phyloP scores from a whole-genome alignment of 139 green algal genomes.

The Limnomonas spitsbergensis region DNA sequence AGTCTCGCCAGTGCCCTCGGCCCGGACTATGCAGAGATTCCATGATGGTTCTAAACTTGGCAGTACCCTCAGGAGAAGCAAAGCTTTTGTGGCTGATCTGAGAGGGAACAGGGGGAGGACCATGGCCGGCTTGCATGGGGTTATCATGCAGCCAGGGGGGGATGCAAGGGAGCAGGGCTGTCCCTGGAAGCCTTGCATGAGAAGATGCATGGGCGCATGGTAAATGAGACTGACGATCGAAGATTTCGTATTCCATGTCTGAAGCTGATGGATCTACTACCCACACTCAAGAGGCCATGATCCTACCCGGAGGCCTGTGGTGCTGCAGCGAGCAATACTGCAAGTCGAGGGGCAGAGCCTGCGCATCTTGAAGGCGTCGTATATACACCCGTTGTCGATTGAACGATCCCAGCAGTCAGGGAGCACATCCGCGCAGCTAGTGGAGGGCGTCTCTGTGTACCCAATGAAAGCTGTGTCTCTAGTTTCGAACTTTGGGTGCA shows the following conservation, averaged over 20 bases:
- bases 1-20: background rate
- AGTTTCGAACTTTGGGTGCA: background rate
- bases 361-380: background rate
- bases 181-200: background rate
- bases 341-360: background rate
- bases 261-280: background rate
- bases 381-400: conserved; percentile 5
- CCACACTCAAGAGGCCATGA: background rate
- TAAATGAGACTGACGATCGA: background rate
- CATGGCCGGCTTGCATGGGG: background rate
- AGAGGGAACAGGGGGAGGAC: background rate
- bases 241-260: too few relatives aligned
- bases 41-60: background rate
- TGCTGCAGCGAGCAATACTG: background rate
- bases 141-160: background rate
- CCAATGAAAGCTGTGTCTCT: conserved; percentile 1
- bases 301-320: background rate
- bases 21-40: background rate
- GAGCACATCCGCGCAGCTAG: background rate
- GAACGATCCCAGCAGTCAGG: background rate
- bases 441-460: background rate
- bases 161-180: background rate
- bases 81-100: conserved; percentile 7
- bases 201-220: background rate
- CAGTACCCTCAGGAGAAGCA: conserved; percentile 15